Conservation (phyloP, 352 stramenopile genomes). For the Thalassiosira livingstoniorum region DNA sequence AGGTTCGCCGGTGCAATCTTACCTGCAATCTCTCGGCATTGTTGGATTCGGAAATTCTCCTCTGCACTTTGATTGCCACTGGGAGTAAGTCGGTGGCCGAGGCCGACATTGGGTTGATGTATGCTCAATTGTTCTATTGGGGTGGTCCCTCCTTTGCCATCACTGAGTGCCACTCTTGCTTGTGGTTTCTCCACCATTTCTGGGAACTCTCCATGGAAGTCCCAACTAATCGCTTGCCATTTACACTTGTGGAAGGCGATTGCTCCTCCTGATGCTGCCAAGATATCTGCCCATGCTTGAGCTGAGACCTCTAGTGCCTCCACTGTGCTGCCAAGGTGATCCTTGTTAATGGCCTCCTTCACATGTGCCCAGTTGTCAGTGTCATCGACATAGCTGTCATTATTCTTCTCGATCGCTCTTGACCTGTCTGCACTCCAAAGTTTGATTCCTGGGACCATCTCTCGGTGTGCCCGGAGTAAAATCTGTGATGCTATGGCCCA, state of each 20-base stretch:
- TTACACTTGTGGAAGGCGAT: constrained; percentile 39
- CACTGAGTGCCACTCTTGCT: background rate
- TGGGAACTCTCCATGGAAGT: too few relatives aligned
- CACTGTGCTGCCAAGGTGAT: background rate
- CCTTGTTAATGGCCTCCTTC: background rate
- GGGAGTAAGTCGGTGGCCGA: background rate
- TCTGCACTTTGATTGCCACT: background rate
- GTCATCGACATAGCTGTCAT: constrained; percentile 3
- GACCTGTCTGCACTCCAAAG: background rate
- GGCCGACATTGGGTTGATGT: background rate
- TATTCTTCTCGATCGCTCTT: background rate
- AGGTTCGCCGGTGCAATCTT: background rate
- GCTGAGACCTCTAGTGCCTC: background rate
- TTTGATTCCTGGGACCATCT: background rate
- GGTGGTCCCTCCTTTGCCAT: background rate
- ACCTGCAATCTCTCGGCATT: background rate
- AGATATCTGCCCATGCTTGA: constrained; percentile 30
- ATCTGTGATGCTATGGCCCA: background rate
- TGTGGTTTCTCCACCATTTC: background rate
- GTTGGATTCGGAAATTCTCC: background rate
- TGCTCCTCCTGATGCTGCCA: background rate
- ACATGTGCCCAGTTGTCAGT: background rate
- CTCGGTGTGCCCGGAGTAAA: background rate
- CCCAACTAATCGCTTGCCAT: constrained; percentile 28
- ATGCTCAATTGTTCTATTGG: background rate